Evolutionary conservation across 1,284 basidiomycete species (phyloP), one percentile per base, ranked within the genome.

Genomic region (Filobasidium uniguttulatum): DNA sequence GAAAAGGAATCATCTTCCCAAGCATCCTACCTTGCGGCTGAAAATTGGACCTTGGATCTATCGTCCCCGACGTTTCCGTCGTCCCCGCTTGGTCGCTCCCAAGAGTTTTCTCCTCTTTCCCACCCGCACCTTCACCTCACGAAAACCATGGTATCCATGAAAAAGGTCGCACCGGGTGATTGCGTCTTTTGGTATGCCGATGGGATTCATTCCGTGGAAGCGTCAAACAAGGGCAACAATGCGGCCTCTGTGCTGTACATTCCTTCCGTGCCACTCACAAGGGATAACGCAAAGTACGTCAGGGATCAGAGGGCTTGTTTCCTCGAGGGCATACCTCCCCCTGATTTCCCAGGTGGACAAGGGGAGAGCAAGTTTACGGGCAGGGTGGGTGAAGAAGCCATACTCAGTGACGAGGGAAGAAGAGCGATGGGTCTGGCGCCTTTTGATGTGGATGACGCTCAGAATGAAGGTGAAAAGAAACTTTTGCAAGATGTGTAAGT

Each of bases 171-270:
- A 33, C 82, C 85, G 0, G 85, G 85, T 0, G 82, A 86, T 62
- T 79, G 82, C 15, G 20, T 35, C 15, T 44, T 22, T 34, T 31
- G 78, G 77, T 75, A 78, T 54, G 76, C 52, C 74, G 81, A 85
- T 61, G 70, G 74, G 23, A 75, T 85, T 8, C 85, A 87, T 62
- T 75, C 80, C 0, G 83, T 87, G 28, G 84, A 87, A 61, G 54
- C 61, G 4, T 63, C 71, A 22, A 82, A 86, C 61, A 60, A 58
- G 7, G 85, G 85, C 0, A 57, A 60, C 10, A 69, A 68, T 3
- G 81, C 85, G 57, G 83, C 82, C 0, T 80, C 79, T 1, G 83
- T 86, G 22, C 61, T 88, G 51, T 88, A 87, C 62, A 86, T 86
- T 51, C 85, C 83, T 0, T 78, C 83, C 3, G 78, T 79, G 0